phyloP scores from a whole-genome alignment of 768 basidiomycete genomes.

The Pulveroboletus frians region DNA sequence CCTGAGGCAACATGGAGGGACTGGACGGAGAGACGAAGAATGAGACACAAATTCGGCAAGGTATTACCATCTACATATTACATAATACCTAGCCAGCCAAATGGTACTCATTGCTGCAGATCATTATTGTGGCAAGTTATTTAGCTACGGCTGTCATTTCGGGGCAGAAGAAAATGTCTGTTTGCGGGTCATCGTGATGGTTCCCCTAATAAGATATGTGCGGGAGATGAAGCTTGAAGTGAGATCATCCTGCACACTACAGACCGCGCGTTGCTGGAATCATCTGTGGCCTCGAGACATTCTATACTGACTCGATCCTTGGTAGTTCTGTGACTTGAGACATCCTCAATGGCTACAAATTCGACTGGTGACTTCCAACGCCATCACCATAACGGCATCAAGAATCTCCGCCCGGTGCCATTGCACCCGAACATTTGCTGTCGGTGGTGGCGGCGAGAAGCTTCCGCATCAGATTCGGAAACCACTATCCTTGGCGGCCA shows the following conservation, averaged over 20 bases:
- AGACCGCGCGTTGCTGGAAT: not conserved
- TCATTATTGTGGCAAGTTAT: no score
- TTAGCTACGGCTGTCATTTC: no score
- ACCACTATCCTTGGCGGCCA: conserved; percentile 6
- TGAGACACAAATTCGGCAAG: no score
- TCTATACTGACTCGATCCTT: not conserved
- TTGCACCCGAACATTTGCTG: conserved; percentile 5
- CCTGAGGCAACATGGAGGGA: no score
- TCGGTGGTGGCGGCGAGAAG: conserved; percentile 4
- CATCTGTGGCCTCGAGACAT: not conserved
- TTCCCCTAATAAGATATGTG: not conserved
- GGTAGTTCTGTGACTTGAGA: not conserved
- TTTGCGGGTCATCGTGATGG: no score
- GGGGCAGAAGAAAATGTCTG: no score
- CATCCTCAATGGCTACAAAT: not conserved
- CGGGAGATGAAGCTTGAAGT: no score
- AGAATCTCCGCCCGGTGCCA: conserved; percentile 2
- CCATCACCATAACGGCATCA: not conserved
- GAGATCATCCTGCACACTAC: not conserved
- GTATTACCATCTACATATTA: no score
- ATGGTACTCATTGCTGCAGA: no score
- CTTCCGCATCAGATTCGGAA: conserved; percentile 1
- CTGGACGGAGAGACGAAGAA: no score
- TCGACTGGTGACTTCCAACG: no score
- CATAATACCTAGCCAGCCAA: no score